A percentile compares a stretch with the other conserved stretches of the same genome.
phyloP scores from a whole-genome alignment of 176 grass and related monocot genomes.

The Metroxylon sagu region DNA sequence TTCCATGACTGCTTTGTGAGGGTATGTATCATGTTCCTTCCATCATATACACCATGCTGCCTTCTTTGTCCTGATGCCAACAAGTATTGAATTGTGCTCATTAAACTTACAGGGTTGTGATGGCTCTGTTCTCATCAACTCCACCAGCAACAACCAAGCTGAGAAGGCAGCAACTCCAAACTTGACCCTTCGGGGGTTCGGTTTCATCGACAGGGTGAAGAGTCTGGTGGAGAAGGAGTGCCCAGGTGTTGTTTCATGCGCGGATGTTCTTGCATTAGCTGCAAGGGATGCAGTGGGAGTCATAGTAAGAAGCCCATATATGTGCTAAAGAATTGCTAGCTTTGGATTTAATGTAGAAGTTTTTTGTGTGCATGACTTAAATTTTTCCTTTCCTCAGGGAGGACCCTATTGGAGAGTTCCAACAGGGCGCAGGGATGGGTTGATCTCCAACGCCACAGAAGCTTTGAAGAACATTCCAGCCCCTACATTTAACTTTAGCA shows the following conservation, averaged over 20 bases:
- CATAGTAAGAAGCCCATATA: slow-evolving; percentile 30
- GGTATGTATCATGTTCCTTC: slow-evolving; percentile 13
- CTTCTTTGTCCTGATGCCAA: not conserved
- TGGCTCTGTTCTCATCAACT: slow-evolving; percentile 73
- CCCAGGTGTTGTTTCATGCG: slow-evolving; percentile 92
- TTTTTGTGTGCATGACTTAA: not conserved
- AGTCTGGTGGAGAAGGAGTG: slow-evolving; percentile 60
- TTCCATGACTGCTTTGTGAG: slow-evolving; percentile 99
- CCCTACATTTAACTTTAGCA: slow-evolving; percentile 61
- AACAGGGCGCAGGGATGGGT: slow-evolving; percentile 74
- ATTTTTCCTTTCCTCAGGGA: slow-evolving; percentile 28
- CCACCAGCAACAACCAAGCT: slow-evolving; percentile 31
- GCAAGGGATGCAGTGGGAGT: slow-evolving; percentile 65
- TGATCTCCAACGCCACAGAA: slow-evolving; percentile 55
- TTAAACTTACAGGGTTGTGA: slow-evolving; percentile 61
- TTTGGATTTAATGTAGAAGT: no score
- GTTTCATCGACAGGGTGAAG: slow-evolving; percentile 68
- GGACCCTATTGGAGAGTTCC: slow-evolving; percentile 77
- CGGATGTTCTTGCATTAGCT: slow-evolving; percentile 63
- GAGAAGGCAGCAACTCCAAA: slow-evolving; percentile 67
- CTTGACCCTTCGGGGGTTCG: slow-evolving; percentile 61
- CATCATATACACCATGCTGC: no score
- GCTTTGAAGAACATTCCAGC: slow-evolving; percentile 50
- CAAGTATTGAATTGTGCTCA: not conserved
- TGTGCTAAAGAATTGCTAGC: no score